Evolutionary conservation across 441 rosid genomes (phyloP), one percentile per base, ranked within the genome.

Genomic region (Adansonia madagascariensis): DNA sequence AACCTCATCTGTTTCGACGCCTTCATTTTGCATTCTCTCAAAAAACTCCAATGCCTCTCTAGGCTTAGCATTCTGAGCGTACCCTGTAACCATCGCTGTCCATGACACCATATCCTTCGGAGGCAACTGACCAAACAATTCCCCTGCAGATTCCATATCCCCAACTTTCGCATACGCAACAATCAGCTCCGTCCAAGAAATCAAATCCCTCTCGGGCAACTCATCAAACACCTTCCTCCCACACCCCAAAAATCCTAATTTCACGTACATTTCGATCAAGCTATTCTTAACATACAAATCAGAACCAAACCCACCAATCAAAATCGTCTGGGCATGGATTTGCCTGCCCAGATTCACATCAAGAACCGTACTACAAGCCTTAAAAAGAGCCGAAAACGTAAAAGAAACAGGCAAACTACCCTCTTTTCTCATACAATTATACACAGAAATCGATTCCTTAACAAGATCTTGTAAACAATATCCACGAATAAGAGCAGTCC

Each of bases 61-160:
- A 12, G 99, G 98, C 82, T 80, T 86, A 62, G 91, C 93, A 71
- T 93, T 95, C 78, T 91, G 97, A 0, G 84, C 88, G 8, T 85
- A 89, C 15, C 96, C 97, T 0, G 90, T 89, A 27, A 92, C 90
- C 95, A 92, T 95, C 0, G 95, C 91, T 0, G 97, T 92, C 94
- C 95, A 93, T 22, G 89, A 92, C 68, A 95, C 91, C 88, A 79
- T 83, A 62, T 92, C 97, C 84, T 91, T 95, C 20, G 6, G 77
- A 44, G 91, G 86, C 80, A 91, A 87, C 0, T 75, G 82, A 41
- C 79, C 87, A 75, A 95, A 95, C 80, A 91, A 53, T 44, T 73
- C 82, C 20, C 43, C 70, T 0, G 98, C 98, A 47, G 86, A 81
- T 1, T 74, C 83, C 97, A 91, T 89, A 64, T 88, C 81, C 74